Conservation (phyloP, 2,329 filamentous ascomycete species). For the Nannizzia gypsea region DNA sequence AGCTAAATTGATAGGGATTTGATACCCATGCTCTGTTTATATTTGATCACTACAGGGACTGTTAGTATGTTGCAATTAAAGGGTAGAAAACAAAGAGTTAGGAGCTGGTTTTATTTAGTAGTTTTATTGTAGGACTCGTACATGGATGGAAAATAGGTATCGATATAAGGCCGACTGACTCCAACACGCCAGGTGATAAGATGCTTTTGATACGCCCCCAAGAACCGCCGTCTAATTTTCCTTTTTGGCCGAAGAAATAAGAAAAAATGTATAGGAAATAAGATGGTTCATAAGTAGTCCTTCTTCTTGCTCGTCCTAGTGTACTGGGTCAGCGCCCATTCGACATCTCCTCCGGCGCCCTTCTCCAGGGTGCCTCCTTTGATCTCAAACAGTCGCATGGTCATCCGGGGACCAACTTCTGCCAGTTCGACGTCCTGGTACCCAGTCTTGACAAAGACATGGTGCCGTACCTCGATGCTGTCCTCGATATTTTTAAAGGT, state of each 20-base stretch:
- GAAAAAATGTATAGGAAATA: neutral
- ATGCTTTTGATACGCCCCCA: neutral
- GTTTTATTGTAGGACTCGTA: neutral
- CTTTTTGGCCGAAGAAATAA: neutral
- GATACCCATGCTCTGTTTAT: too few relatives aligned
- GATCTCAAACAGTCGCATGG: constrained; percentile 93
- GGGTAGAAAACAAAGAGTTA: neutral
- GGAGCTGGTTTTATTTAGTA: neutral
- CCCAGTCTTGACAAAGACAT: constrained; percentile 87
- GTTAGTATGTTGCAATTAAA: too few relatives aligned
- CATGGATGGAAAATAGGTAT: neutral
- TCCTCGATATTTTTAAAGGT: constrained; percentile 89
- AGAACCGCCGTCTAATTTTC: neutral
- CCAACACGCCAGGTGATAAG: neutral
- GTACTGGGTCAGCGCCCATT: constrained; percentile 94
- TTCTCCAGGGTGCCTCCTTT: constrained; percentile 78
- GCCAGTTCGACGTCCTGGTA: constrained; percentile 81
- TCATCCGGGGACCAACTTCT: constrained; percentile 89
- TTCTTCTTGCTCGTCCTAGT: constrained; percentile 90
- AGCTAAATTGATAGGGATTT: neutral
- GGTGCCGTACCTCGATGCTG: constrained; percentile 78
- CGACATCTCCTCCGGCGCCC: constrained; percentile 81
- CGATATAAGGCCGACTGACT: neutral
- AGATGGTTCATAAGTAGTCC: constrained; percentile 65
- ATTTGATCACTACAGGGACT: too few relatives aligned